These are phyloP conservation scores for Hyaloscypha bicolor DNA, from an alignment of 495 filamentous ascomycete genomes.

Conservation along the genomic window DNA sequence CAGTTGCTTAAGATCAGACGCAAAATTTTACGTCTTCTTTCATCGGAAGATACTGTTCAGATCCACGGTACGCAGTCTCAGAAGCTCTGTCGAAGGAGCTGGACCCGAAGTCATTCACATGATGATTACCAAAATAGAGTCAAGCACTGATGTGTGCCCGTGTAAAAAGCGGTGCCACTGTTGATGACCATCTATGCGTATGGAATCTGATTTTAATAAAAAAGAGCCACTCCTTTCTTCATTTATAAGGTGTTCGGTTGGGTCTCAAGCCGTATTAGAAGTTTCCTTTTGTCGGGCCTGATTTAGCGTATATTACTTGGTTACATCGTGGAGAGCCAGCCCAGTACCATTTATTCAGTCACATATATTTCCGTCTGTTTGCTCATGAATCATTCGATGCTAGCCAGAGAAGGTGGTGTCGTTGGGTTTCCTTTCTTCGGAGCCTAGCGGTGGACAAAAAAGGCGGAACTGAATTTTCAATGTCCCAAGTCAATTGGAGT, in stretches of 20 bases:
- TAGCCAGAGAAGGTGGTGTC: no score
- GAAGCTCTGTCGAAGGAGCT: conserved; percentile 68
- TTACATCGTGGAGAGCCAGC: no score
- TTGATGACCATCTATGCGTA: conserved; percentile 79
- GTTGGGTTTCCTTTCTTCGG: no score
- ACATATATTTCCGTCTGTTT: no score
- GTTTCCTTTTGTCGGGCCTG: background rate
- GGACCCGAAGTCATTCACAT: conserved; percentile 71
- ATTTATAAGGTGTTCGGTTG: background rate
- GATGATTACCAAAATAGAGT: conserved; percentile 99
- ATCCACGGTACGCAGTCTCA: conserved; percentile 35
- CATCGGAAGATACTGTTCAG: conserved; percentile 35
- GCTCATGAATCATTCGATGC: no score
- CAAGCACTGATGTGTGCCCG: conserved; percentile 91
- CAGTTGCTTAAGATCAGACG: conserved; percentile 16
- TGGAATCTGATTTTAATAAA: conserved; percentile 43
- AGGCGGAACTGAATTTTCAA: no score
- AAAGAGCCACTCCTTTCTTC: background rate
- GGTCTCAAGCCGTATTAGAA: background rate
- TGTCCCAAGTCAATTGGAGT: no score
- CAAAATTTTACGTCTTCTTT: conserved; percentile 32
- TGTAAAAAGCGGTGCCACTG: conserved; percentile 47
- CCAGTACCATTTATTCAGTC: no score
- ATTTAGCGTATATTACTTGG: background rate
- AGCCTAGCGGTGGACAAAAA: no score